Evolutionary conservation across 2,329 filamentous ascomycete genomes (phyloP), one percentile per base, ranked within the genome.

Genomic region (Ophiostoma fasciatum): DNA sequence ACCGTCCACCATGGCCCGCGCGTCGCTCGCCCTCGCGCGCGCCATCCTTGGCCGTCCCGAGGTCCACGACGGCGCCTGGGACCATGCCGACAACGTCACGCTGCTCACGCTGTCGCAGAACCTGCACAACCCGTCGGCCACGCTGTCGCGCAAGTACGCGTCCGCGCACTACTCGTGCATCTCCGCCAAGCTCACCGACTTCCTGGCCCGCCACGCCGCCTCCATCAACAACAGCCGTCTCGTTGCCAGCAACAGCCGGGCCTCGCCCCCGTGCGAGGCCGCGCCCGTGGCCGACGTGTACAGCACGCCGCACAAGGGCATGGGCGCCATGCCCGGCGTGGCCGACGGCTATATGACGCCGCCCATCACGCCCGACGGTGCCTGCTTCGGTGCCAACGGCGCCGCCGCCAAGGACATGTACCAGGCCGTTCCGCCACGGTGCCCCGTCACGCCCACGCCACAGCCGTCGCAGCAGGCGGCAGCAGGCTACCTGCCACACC

Each of bases 1-100:
- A 51, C 85, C 90, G 15, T 94, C 88, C 0, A 78, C 87, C 45
- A 83, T 98, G 68, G 87, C 90, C 30, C 73, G 84, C 46, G 80
- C 85, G 29, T 84, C 87, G 10, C 66, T 96, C 38, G 84, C 84
- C 36, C 71, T 98, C 28, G 78, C 88, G 27, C 71, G 87, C 45
- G 88, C 82, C 52, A 84, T 98, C 44, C 71, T 96, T 10, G 77
- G 77, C 50, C 78, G 84, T 40, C 71, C 78, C 28, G 84, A 93
- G 55, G 68, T 78, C 45, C 74, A 74, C 44, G 77, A 82, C 42
- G 72, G 71, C 27, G 78, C 85, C 45, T 92, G 83, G 82, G 76
- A 78, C 47, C 69, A 74, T 40, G 71, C 73, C 38, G 79, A 84
- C 52, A 73, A 78, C 44, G 63, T 75, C 40, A 81, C 78, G 0